Evolutionary conservation across 768 basidiomycete species (phyloP), one percentile per base, ranked within the genome.

Genomic region (Mycena alexandri): DNA sequence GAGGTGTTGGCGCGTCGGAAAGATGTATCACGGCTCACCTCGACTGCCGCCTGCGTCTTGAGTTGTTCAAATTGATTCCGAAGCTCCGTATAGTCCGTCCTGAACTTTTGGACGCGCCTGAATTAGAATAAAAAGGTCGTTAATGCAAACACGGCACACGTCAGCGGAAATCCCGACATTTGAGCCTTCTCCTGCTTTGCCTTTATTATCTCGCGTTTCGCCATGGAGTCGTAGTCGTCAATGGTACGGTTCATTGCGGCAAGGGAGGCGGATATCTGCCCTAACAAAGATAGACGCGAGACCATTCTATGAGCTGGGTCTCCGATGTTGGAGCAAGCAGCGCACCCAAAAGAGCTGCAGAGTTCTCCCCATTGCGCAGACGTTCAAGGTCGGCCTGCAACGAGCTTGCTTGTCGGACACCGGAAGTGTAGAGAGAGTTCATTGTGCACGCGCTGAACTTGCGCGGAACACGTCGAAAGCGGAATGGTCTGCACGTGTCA

Each of bases 261-360:
- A n/a, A 99, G 84, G 11, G 95, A 96, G n/a, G 96, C 96, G 36
- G 94, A 94, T 79, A 99, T 95, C 87, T 99, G 97, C 79, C 96
- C 96, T 96, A 83, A 78, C 79, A 73, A 68, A 69, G 67, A 76
- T 55, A 51, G 67, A 72, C 71, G 69, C 46, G 77, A 66, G 63
- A 52, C n/a, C 42, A 58, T 69, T 66, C 54, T 61, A 67, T 69
- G 56, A 70, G 63, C 33, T n/a, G 69, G 43, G 65, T 59, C 48
- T 50, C 47, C 25, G 4, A 33, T 42, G 53, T 34, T 56, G 34
- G 41, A 9, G 36, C 29, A 29, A 47, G 14, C 52, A 64, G 82
- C 87, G 80, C 79, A 96, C 96, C 96, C 83, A 94, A 82, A 38
- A 97, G 81, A 19, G 95, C 89, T 0, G 93, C 86, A 16, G 94